A percentile compares a stretch with the other conserved stretches of the same genome.
phyloP scores from a whole-genome alignment of 192 early-diverging fungal genomes.

The Linnemannia exigua region DNA sequence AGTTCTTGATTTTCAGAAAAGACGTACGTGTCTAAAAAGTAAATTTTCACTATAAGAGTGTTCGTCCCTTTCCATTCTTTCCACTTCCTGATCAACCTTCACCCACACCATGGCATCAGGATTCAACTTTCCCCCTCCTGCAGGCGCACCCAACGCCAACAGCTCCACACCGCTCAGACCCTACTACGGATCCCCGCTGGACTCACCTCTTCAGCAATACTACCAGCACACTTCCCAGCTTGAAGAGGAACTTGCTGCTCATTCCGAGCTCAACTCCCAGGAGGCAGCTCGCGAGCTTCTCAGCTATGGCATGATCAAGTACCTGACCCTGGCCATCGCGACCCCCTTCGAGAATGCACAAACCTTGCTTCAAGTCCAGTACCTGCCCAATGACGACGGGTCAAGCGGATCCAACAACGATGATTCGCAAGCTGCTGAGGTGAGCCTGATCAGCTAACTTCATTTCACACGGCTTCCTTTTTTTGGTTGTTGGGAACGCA shows the following conservation, averaged over 20 bases:
- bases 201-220: slow-evolving; percentile 39
- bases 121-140: slow-evolving; percentile 45
- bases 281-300: slow-evolving; percentile 69
- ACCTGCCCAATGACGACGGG: slow-evolving; percentile 69
- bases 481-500: background rate
- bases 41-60: background rate
- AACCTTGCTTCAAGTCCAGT: slow-evolving; percentile 84
- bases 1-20: background rate
- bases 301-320: slow-evolving; percentile 75
- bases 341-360: slow-evolving; percentile 77
- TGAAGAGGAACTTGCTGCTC: slow-evolving; percentile 15
- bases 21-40: background rate
- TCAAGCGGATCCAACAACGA: slow-evolving; percentile 30
- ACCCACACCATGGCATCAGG: slow-evolving; percentile 25
- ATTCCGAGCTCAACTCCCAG: slow-evolving; percentile 49
- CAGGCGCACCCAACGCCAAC: slow-evolving; percentile 41
- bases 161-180: slow-evolving; percentile 23
- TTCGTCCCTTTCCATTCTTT: background rate
- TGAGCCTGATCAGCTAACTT: background rate
- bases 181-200: slow-evolving; percentile 28
- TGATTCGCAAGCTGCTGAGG: slow-evolving; percentile 36
- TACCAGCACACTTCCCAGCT: slow-evolving; percentile 16
- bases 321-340: slow-evolving; percentile 68
- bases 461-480: background rate
- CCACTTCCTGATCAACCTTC: background rate